These are phyloP conservation scores for Colletotrichum sidae DNA, from an alignment of 2,329 filamentous ascomycete genomes.

Conservation along the genomic window DNA sequence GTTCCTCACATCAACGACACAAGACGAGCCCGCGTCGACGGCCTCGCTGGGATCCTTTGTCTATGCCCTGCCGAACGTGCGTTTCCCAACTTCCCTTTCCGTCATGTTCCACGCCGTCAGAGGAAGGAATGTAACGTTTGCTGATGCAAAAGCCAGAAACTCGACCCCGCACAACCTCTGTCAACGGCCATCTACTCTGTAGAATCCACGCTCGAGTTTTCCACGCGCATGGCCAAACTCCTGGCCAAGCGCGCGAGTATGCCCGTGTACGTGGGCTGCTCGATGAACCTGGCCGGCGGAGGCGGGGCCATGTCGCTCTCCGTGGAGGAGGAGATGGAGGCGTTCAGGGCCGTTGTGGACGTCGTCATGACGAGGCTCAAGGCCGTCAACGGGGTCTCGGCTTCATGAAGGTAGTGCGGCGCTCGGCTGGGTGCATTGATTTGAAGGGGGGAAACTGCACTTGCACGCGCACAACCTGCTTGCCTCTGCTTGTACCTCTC, in stretches of 20 bases:
- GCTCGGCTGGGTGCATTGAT: neutral
- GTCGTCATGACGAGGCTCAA: conserved; percentile 70
- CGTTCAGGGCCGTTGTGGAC: conserved; percentile 79
- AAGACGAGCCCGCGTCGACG: conserved; percentile 61
- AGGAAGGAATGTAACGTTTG: too few species aligned
- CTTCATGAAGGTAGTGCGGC: neutral
- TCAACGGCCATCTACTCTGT: conserved; percentile 84
- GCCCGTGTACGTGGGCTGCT: conserved; percentile 92
- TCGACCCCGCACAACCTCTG: conserved; percentile 71
- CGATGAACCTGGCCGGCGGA: conserved; percentile 74
- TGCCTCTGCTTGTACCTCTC: too few species aligned
- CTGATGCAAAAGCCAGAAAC: conserved; percentile 51
- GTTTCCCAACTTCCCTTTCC: conserved; percentile 36
- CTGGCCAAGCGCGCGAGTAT: conserved; percentile 77
- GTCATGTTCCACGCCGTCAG: neutral
- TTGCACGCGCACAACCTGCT: too few species aligned
- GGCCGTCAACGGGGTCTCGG: conserved; percentile 39
- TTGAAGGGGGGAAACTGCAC: neutral
- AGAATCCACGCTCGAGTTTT: conserved; percentile 85
- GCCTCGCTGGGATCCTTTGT: conserved; percentile 87
- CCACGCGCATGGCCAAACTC: conserved; percentile 85
- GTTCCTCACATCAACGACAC: conserved; percentile 70
- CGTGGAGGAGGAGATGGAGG: conserved; percentile 95
- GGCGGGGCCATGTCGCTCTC: conserved; percentile 80
- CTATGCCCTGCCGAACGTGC: conserved; percentile 91